These are phyloP conservation scores for Neospora caninum DNA, from an alignment of 169 alveolate species.

Conservation along the genomic window DNA sequence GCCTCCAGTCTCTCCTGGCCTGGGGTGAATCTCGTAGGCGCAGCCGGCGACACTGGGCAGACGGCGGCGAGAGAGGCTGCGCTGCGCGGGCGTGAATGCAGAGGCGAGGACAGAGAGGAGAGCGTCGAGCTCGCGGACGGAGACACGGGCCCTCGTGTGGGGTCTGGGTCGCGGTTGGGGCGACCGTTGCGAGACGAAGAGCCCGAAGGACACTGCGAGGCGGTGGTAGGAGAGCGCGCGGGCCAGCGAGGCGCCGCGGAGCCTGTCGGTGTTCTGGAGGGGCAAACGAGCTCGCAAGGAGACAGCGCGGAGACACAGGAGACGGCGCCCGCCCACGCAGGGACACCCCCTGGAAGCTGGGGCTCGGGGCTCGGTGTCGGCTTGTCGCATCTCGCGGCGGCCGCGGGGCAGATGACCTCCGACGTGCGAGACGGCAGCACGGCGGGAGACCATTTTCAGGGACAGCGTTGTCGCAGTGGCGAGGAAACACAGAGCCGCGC, in stretches of 20 bases:
- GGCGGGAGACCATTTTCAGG: background rate
- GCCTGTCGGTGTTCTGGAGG: too few species aligned
- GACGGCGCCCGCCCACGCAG: background rate
- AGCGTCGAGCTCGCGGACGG: background rate
- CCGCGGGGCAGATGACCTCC: background rate
- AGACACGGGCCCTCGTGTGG: background rate
- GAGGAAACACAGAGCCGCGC: too few species aligned
- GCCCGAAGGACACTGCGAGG: background rate
- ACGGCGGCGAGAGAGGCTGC: background rate
- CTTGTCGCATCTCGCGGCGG: slow-evolving; percentile 13
- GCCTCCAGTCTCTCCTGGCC: background rate
- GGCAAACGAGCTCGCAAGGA: too few species aligned
- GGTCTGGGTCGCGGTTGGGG: background rate
- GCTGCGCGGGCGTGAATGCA: background rate
- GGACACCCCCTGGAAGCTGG: background rate
- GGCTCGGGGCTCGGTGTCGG: background rate
- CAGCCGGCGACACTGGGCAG: background rate
- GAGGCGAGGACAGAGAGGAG: background rate
- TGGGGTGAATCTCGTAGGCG: background rate
- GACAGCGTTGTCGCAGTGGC: too few species aligned
- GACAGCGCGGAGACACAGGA: too few species aligned
- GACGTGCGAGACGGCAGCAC: background rate
- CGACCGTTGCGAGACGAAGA: too few species aligned
- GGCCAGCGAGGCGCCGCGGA: background rate
- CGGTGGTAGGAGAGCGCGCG: background rate